These are phyloP conservation scores for Nakataea oryzae DNA, from an alignment of 2,329 filamentous ascomycete species.

Conservation along the genomic window DNA sequence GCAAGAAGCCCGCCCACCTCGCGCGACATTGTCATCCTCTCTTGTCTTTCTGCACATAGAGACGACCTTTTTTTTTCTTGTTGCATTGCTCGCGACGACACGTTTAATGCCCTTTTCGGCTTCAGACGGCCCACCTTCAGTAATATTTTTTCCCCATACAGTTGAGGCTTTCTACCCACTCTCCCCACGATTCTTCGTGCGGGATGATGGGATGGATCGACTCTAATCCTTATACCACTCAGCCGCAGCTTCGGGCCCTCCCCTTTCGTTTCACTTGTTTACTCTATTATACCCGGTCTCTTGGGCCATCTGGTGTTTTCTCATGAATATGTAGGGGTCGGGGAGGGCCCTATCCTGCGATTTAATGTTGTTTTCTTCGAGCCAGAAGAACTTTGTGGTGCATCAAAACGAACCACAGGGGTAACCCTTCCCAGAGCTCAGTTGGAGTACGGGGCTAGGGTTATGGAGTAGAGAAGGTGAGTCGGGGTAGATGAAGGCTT, in stretches of 20 bases:
- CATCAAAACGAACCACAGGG: not conserved
- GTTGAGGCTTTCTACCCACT: not conserved
- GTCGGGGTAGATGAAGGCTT: slow-evolving; percentile 6
- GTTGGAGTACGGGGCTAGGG: not conserved
- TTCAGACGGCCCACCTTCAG: not conserved
- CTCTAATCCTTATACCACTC: slow-evolving; percentile 15
- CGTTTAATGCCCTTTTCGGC: slow-evolving; percentile 17
- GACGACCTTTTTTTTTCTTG: slow-evolving; percentile 9
- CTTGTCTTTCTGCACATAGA: slow-evolving; percentile 17
- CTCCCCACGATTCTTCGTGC: not conserved
- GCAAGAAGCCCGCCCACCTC: slow-evolving; percentile 5
- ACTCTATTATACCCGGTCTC: slow-evolving; percentile 29
- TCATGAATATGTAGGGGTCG: slow-evolving; percentile 11
- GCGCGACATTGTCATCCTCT: slow-evolving; percentile 5
- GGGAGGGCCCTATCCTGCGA: slow-evolving; percentile 14
- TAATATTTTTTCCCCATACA: not conserved
- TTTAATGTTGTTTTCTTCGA: slow-evolving; percentile 10
- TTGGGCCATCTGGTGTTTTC: slow-evolving; percentile 18
- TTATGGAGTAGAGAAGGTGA: slow-evolving; percentile 1
- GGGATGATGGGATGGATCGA: not conserved
- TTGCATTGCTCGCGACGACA: slow-evolving; percentile 21
- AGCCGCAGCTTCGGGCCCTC: slow-evolving; percentile 14
- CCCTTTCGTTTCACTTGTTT: slow-evolving; percentile 23
- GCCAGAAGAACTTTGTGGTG: not conserved
- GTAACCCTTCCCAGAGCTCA: not conserved